Evolutionary conservation across 768 basidiomycete genomes (phyloP), one percentile per base, ranked within the genome.

Genomic region (Phaffia australis): DNA sequence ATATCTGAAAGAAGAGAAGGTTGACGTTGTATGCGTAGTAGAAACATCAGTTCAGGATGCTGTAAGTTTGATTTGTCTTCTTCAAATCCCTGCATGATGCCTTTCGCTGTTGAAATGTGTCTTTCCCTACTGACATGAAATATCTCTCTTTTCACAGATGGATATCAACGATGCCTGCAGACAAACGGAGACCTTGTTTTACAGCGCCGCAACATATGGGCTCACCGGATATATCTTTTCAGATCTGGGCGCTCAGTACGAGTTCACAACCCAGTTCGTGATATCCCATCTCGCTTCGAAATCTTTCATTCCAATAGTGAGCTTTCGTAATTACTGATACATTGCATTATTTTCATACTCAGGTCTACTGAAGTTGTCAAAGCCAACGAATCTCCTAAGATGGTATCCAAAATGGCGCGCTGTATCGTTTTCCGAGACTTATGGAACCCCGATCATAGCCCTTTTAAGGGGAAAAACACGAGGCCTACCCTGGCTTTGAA

Each of bases 211-310:
- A 15, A 86, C 87, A 19, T 93, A 90, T 74, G 94, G 94, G 25
- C 80, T 93, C 67, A 79, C 85, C 56, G 94, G 94, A 19, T 99
- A 90, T 77, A 89, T 95, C 72, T 95, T 97, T 74, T 90, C 89
- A 69, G 93, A 98, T 75, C 81, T 99, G 64, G 79, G 92, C 65
- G 81, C 83, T 64, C 48, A 54, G 6, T 94, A 95, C 72, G 85
- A 91, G 69, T 90, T 87, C 75, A 83, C 95, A 69, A 79, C 85
- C 35, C 35, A 42, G 35, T 56, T 83, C 86, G 94, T 93, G 77
- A 78, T 92, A 11, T 42, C 35, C 23, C 5, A 30, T 60, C 56
- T 27, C 50, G 30, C 47, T 25, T 65, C 16, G 14, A 11, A 23
- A 29, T 54, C 23, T 9, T 23, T 5, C 29, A 54, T 9, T 5